phyloP scores from a whole-genome alignment of 768 basidiomycete species.

The Asterophora lycoperdoides region DNA sequence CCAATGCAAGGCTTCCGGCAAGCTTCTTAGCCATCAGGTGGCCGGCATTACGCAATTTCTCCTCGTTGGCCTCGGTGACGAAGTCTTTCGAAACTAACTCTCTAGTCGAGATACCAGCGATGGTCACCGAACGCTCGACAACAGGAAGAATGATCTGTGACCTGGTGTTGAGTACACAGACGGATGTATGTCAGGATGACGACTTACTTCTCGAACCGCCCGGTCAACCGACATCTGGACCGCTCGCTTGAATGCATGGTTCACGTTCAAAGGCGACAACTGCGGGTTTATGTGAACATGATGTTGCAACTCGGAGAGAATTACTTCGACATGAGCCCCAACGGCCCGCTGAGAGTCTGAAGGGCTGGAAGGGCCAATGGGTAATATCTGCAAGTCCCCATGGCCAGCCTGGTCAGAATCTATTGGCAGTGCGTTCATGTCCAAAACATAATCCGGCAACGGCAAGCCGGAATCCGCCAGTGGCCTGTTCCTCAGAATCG shows the following conservation, averaged over 20 bases:
- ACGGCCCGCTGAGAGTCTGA: constrained; percentile 65
- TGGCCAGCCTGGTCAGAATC: constrained; percentile 57
- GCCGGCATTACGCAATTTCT: constrained; percentile 85
- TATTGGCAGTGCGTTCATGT: constrained; percentile 77
- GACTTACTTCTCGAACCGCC: constrained; percentile 83
- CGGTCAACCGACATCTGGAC: constrained; percentile 89
- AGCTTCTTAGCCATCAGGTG: constrained; percentile 97
- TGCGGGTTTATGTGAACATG: constrained; percentile 76
- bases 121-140: constrained; percentile 96
- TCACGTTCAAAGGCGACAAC: constrained; percentile 68
- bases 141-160: constrained; percentile 90
- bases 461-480: constrained; percentile 57
- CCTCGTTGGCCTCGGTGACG: constrained; percentile 86
- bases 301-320: constrained; percentile 64
- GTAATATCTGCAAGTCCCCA: constrained; percentile 60
- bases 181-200: constrained; percentile 2
- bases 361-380: constrained; percentile 55
- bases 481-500: constrained; percentile 75
- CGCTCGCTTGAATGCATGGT: constrained; percentile 84
- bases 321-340: constrained; percentile 76
- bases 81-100: constrained; percentile 97
- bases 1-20: constrained; percentile 91
- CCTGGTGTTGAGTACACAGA: not conserved
- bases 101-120: constrained; percentile 94
- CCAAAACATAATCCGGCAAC: constrained; percentile 74